Percentiles rank a stretch among this genome's conserved stretches.
Evolutionary conservation across 2,329 filamentous ascomycete species (phyloP).

Genomic region (Trichoderma semiorbis): DNA sequence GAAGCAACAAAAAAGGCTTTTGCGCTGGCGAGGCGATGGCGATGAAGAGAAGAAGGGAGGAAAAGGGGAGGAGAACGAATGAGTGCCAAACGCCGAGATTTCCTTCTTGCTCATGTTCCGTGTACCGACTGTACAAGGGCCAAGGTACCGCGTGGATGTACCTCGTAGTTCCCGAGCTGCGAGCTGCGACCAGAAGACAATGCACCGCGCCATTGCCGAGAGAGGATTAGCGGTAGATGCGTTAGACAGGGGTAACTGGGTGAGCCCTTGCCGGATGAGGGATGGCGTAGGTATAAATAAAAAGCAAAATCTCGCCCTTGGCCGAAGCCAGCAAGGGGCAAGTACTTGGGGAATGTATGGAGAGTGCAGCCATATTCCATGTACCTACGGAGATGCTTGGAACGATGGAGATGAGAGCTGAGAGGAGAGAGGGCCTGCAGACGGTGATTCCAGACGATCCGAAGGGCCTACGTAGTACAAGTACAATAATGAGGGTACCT

Average conservation of each 20-base stretch:
- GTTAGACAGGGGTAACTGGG: background rate
- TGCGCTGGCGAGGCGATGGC: slow-evolving; percentile 2
- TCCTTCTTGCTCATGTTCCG: background rate
- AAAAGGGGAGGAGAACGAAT: slow-evolving; percentile 37
- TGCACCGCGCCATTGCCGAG: background rate
- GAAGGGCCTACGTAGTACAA: background rate
- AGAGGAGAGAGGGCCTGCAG: background rate
- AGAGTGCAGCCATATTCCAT: background rate
- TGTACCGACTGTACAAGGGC: background rate
- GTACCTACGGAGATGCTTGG: background rate
- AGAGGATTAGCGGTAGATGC: background rate
- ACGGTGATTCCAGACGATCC: background rate
- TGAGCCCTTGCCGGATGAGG: background rate
- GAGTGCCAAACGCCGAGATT: slow-evolving; percentile 36
- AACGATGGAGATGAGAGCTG: background rate
- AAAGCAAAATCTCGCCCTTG: background rate
- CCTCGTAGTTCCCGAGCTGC: background rate
- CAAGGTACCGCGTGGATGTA: background rate
- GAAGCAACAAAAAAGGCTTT: background rate
- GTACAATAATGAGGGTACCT: background rate
- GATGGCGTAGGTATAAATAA: slow-evolving; percentile 8
- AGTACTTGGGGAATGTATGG: background rate
- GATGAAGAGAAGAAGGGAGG: slow-evolving; percentile 17
- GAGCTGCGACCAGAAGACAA: background rate
- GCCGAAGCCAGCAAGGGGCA: background rate